Percentiles rank a stretch among this genome's conserved stretches.
phyloP scores from a whole-genome alignment of 129 eudicot genomes.

The Erigeron canadensis region DNA sequence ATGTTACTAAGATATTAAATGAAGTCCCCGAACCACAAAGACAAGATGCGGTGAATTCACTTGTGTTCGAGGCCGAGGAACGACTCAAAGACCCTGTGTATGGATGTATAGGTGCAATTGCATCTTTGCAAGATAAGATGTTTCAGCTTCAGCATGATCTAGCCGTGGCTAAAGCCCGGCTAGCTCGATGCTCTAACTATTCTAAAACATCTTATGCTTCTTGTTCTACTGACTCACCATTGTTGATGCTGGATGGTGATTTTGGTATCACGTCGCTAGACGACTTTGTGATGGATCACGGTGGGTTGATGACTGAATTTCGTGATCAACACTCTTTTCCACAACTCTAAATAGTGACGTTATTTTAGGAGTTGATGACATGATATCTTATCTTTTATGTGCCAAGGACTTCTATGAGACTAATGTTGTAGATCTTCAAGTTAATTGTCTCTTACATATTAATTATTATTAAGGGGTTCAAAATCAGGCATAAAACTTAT shows the following conservation, averaged over 20 bases:
- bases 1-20: conserved; percentile 80
- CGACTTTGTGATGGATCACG: conserved; percentile 40
- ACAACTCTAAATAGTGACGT: neutral
- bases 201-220: conserved; percentile 35
- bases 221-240: conserved; percentile 27
- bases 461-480: neutral
- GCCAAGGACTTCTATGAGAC: conserved; percentile 5
- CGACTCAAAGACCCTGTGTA: conserved; percentile 88
- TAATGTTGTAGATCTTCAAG: conserved; percentile 6
- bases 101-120: conserved; percentile 96
- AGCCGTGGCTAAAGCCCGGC: conserved; percentile 60
- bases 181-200: conserved; percentile 57
- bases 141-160: conserved; percentile 79
- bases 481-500: neutral
- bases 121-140: conserved; percentile 75
- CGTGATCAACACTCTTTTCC: conserved; percentile 47
- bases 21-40: conserved; percentile 83
- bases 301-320: conserved; percentile 33
- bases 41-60: conserved; percentile 73
- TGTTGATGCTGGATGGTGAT: conserved; percentile 41
- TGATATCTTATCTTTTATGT: conserved; percentile 6
- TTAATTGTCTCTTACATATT: conserved; percentile 14
- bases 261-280: conserved; percentile 27
- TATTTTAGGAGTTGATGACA: conserved; percentile 10
- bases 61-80: conserved; percentile 84